Base-by-base conservation (phyloP, 192 early-diverging fungal genomes). In the Anaeromyces robustus region DNA sequence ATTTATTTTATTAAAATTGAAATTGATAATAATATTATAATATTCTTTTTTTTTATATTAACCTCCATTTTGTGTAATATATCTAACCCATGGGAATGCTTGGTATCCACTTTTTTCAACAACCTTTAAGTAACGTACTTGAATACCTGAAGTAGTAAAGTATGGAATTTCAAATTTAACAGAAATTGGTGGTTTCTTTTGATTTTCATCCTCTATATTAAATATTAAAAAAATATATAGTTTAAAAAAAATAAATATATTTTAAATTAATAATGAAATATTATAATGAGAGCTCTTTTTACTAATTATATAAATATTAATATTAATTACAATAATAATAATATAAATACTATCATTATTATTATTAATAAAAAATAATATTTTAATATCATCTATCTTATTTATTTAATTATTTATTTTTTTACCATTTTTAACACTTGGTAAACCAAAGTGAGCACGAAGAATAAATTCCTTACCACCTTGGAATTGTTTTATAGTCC, bases 401-500 rank as follows among this genome's bases (percentile, higher is more conserved):
- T 34, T 34, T 34, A 34, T 34, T 34, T 34, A 82, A 77, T 29
- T 30, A 80, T 13, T 28, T 18, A n/a, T n/a, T 79, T 17, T 79
- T 83, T 43, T 84, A 92, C 91, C 85, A 83, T 91, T 92, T 84
- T 94, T 91, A 78, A 96, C 94, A 30, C 92, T 94, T 22, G 94
- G 94, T 30, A 95, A 85, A 9, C 94, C 93, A 88, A 94, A 96
- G 82, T 95, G 92, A 30, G 94, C 93, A 34, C 93, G 89, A 88
- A 98, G 92, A 80, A 96, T 87, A 80, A 95, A 97, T 82, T 99
- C 97, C 86, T 97, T 97, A 79, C 96, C 96, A 68, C 97, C 97
- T 80, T 94, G 95, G 89, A 99, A 98, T 83, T 96, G 94, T 87
- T 96, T 97, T 82, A 99, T 96, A 85, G 96, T 97, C 97, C 97